Evolutionary conservation across 805 yeast genomes (phyloP).

Genomic region (Kurtzmaniella fragi): DNA sequence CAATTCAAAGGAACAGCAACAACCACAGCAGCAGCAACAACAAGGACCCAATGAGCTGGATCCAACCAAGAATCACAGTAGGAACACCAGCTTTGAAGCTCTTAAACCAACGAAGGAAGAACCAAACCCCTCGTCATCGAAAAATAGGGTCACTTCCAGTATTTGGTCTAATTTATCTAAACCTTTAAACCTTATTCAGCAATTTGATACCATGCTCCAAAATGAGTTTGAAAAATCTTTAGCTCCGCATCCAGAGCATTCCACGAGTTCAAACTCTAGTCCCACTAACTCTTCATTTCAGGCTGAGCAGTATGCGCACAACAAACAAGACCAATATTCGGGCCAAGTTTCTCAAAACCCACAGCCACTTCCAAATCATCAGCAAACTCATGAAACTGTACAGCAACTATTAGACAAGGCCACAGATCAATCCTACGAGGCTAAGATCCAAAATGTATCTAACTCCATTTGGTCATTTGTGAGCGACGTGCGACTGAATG

Average conservation of each 20-base stretch:
- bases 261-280: not conserved
- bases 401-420: too few species aligned
- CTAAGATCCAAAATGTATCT: slow-evolving; percentile 30
- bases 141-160: slow-evolving; percentile 11
- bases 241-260: slow-evolving; percentile 8
- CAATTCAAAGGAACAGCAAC: not conserved
- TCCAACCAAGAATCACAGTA: not conserved
- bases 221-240: slow-evolving; percentile 55
- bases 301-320: not conserved
- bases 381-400: not conserved
- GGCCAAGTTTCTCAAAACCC: not conserved
- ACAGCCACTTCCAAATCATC: not conserved
- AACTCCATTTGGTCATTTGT: slow-evolving; percentile 40
- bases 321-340: not conserved
- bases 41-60: not conserved
- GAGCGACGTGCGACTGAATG: slow-evolving; percentile 34
- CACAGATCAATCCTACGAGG: not conserved
- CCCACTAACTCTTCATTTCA: not conserved
- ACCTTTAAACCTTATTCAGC: slow-evolving; percentile 60
- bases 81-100: not conserved
- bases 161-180: slow-evolving; percentile 38
- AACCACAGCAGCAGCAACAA: not conserved
- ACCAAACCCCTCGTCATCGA: not conserved
- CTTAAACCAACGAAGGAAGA: not conserved
- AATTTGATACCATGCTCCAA: slow-evolving; percentile 62